These are phyloP conservation scores for Penicillium sp. DNA, from an alignment of 2,329 filamentous ascomycete species.

Conservation along the genomic window DNA sequence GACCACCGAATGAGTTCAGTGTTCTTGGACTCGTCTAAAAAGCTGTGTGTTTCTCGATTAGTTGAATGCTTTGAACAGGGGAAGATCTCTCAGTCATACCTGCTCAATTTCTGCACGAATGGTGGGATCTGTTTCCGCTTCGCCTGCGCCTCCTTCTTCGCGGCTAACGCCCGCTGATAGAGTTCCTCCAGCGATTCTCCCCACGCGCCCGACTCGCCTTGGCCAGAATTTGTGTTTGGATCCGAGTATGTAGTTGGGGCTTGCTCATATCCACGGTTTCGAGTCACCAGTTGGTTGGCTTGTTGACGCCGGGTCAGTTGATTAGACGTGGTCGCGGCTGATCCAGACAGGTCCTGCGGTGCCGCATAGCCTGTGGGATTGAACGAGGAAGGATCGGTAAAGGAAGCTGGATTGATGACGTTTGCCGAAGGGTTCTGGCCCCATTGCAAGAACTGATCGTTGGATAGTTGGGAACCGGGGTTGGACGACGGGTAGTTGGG, in stretches of 20 bases:
- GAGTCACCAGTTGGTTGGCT: conserved; percentile 40
- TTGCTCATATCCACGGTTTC: conserved; percentile 40
- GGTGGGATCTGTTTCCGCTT: conserved; percentile 96
- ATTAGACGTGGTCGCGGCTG: conserved; percentile 40
- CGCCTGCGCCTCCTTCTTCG: conserved; percentile 81
- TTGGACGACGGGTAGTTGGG: conserved; percentile 47
- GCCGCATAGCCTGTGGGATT: conserved; percentile 34
- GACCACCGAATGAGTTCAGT: conserved; percentile 97
- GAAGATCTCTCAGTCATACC: conserved; percentile 53
- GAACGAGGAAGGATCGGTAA: conserved; percentile 43
- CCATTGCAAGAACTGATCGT: conserved; percentile 57
- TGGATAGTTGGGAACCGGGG: conserved; percentile 45
- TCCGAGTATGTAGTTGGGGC: conserved; percentile 31
- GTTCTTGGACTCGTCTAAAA: conserved; percentile 88
- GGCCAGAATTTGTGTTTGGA: conserved; percentile 19
- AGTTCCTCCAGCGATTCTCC: conserved; percentile 70
- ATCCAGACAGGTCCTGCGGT: conserved; percentile 52
- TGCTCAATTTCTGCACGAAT: conserved; percentile 97
- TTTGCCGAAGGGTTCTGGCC: conserved; percentile 44
- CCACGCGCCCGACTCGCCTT: conserved; percentile 42
- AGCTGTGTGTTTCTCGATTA: conserved; percentile 57
- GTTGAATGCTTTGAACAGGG: background rate
- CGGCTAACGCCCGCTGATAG: conserved; percentile 73
- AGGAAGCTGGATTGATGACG: conserved; percentile 29
- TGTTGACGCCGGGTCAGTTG: conserved; percentile 44